phyloP scores from a whole-genome alignment of 2,329 filamentous ascomycete species.

The Thelonectria discophora region DNA sequence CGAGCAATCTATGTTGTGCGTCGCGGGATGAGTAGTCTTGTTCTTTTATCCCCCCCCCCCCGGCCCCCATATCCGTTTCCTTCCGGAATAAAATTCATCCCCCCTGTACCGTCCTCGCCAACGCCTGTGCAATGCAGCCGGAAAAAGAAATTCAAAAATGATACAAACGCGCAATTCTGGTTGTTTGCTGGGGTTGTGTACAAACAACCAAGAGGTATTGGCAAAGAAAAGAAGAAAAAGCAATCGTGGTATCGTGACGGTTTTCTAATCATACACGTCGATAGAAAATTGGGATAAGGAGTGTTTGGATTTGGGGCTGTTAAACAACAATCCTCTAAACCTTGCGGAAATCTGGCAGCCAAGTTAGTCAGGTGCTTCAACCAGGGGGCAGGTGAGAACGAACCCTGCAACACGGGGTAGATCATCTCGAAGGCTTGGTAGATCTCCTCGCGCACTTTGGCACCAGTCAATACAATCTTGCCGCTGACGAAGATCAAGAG shows the following conservation, averaged over 20 bases:
- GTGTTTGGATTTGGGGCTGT: slow-evolving; percentile 14
- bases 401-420: slow-evolving; percentile 92
- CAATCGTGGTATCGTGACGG: slow-evolving; percentile 60
- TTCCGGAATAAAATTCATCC: slow-evolving; percentile 42
- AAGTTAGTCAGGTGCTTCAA: slow-evolving; percentile 18
- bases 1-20: slow-evolving; percentile 53
- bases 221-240: slow-evolving; percentile 39
- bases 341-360: slow-evolving; percentile 63
- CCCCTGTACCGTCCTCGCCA: slow-evolving; percentile 50
- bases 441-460: slow-evolving; percentile 98
- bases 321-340: slow-evolving; percentile 50
- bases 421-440: slow-evolving; percentile 98
- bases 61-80: slow-evolving; percentile 42
- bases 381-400: slow-evolving; percentile 39
- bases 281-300: slow-evolving; percentile 30
- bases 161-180: slow-evolving; percentile 47
- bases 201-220: slow-evolving; percentile 28
- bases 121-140: slow-evolving; percentile 68
- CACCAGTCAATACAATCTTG: slow-evolving; percentile 97
- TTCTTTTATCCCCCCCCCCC: slow-evolving; percentile 45
- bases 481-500: slow-evolving; percentile 97
- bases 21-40: slow-evolving; percentile 51
- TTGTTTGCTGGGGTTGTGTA: slow-evolving; percentile 33
- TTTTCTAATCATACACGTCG: slow-evolving; percentile 55
- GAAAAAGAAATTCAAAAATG: slow-evolving; percentile 47